Base-by-base conservation (phyloP, 1,139 yeast species). In the Debaryomycetaceae sp. region DNA sequence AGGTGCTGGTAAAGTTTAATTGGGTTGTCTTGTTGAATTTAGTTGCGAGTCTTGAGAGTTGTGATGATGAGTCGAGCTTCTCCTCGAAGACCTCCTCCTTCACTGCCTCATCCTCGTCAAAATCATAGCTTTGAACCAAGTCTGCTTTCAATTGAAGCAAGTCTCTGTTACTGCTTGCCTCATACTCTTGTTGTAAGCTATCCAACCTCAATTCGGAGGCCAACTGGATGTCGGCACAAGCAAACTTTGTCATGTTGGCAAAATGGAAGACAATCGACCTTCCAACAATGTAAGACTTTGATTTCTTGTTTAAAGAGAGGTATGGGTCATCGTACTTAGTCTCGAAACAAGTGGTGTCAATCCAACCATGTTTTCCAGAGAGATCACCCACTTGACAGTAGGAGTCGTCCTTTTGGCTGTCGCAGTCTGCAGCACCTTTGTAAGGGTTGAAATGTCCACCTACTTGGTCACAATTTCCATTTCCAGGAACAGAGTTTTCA, bases 361-460 rank as follows among this genome's bases (percentile, higher is more conserved):
- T 76, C 62, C 68, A 68, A 3, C 86, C 87, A 58, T 81, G 84
- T 56, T 81, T 81, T 31, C 86, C 86, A 39, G 83, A 75, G 51
- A 81, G 75, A 56, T 81, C 85, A 39, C 87, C 86, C 30, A 80
- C 73, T 59, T 78, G 79, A 58, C 85, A 80, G 41, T 62, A 66
- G 7, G 81, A 65, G 59, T 82, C 83, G 52, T 72, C 69, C 20
- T 68, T 69, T 47, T 72, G 72, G 11, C 54, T 52, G 39, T 69
- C 73, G 59, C 84, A 80, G 41, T 67, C 66, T 3, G 66, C 57
- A 14, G 72, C 58, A 2, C 80, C 82, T 40, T 63, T 54, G 55
- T 68, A 80, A 9, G 85, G 85, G 54, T 80, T 78, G 47, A 81
- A 78, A 50, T 76, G 81, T 34, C 54, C 62, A 4, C 81, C 83